A percentile compares a stretch with the other conserved stretches of the same genome.
Conservation (phyloP, 2,329 filamentous ascomycete genomes). For the Pyrenochaeta sp. region DNA sequence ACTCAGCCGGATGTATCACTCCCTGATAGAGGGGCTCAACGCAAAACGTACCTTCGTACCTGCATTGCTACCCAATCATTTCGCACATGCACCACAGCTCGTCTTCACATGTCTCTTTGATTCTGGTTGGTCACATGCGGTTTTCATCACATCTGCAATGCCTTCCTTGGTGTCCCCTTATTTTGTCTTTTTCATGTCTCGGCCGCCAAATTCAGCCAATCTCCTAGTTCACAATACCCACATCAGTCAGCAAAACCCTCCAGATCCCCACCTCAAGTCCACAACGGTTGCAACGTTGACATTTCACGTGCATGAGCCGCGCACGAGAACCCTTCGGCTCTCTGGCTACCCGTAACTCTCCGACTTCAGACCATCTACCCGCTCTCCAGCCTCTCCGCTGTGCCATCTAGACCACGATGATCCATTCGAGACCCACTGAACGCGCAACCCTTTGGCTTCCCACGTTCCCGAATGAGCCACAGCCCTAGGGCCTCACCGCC, state of each 20-base stretch:
- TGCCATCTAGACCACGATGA: not conserved
- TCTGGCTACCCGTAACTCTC: not conserved
- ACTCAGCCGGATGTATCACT: not conserved
- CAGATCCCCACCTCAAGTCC: not conserved
- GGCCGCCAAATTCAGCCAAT: not conserved
- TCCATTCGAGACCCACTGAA: not conserved
- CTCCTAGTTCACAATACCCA: not conserved
- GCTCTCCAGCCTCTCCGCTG: not conserved
- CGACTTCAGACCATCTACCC: not conserved
- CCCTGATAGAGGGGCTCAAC: not conserved
- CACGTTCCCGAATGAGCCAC: not conserved
- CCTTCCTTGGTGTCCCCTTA: not conserved
- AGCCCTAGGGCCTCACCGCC: not conserved
- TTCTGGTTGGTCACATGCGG: not conserved
- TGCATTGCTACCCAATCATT: slow-evolving; percentile 2
- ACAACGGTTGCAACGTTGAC: not conserved
- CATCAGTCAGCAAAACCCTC: not conserved
- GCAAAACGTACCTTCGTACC: not conserved
- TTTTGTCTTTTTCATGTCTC: not conserved
- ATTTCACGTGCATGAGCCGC: not conserved
- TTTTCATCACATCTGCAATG: not conserved
- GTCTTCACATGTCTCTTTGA: not conserved
- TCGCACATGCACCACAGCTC: not conserved
- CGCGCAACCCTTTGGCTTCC: not conserved
- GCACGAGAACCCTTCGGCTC: not conserved